Evolutionary conservation across 257 asterid genomes (phyloP).

Genomic region (Nyctanthes arbortristis): DNA sequence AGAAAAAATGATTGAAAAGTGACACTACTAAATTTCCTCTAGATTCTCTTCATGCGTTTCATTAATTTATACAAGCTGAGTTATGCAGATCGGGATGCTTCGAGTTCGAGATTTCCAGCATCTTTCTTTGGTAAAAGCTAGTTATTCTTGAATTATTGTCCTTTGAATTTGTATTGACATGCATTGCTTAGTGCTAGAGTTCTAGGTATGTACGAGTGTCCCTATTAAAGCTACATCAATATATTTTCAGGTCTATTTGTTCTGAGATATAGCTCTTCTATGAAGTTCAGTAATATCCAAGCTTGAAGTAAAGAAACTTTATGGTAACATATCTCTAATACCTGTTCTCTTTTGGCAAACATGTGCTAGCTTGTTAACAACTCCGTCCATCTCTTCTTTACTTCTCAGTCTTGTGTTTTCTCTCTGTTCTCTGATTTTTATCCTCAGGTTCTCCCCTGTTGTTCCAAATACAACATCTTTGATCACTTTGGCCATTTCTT

Average conservation of each 20-base stretch:
- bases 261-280: not conserved
- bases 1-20: not conserved
- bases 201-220: not conserved
- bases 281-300: not conserved
- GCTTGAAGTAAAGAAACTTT: not conserved
- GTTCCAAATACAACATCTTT: constrained; percentile 26
- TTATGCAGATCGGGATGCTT: not conserved
- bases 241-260: not conserved
- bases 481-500: constrained; percentile 24
- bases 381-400: constrained; percentile 21
- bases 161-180: no score
- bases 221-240: not conserved
- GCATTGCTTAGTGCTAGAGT: not conserved
- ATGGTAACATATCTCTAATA: not conserved
- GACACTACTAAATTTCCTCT: not conserved
- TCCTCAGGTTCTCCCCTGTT: constrained; percentile 21
- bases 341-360: constrained; percentile 8
- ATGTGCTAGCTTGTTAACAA: constrained; percentile 4
- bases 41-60: not conserved
- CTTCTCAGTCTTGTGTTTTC: constrained; percentile 17
- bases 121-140: not conserved
- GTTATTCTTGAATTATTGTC: not conserved
- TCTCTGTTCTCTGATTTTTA: not conserved
- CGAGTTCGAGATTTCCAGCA: not conserved
- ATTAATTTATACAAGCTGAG: not conserved